Evolutionary conservation across 148 eudicot genomes (phyloP), one percentile per base, ranked within the genome.

Genomic region (Oxyria digyna): DNA sequence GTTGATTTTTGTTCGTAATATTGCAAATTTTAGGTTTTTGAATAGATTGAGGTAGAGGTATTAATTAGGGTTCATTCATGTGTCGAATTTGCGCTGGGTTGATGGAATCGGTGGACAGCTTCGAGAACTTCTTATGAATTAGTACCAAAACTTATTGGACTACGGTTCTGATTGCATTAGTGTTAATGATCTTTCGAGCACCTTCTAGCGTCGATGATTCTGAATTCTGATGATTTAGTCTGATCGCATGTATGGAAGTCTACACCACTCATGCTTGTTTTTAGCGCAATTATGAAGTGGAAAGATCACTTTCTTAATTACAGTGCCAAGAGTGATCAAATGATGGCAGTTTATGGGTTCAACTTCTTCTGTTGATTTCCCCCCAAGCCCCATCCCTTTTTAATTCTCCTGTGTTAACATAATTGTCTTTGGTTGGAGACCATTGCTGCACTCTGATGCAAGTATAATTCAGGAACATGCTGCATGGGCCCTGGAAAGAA

Each of bases 401-500:
- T 26, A 5, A 59, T 29, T 59, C 65, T 29, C 29, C 38, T 13
- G 15, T 29, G 18, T 59, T 59, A 59, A 59, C 9, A 27, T 59
- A 0, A 14, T 14, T 26, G 38, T 59, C 65, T 59, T 29, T 59
- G 18, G 20, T 29, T 59, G 64, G 31, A 59, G 38, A 29, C 65
- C 38, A 14, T 29, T 14, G 38, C 29, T 59, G 38, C 65, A 52
- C 29, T 52, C 62, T 59, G 65, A 23, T 49, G 69, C 65, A 65
- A 69, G 1, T 72, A 55, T 17, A 69, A 57, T 35, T 66, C 79
- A 95, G 99, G 85, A 95, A 95, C 79, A 95, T 95, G 99, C 97
- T 95, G 77, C 92, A 95, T 78, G 99, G 97, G 71, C 99, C 99
- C 1, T 95, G 97, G 99, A 91, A 85, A 83, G 99, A 95, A 83